Base-by-base conservation (phyloP, 2,329 filamentous ascomycete genomes). In the Pseudocercospora fuligena region DNA sequence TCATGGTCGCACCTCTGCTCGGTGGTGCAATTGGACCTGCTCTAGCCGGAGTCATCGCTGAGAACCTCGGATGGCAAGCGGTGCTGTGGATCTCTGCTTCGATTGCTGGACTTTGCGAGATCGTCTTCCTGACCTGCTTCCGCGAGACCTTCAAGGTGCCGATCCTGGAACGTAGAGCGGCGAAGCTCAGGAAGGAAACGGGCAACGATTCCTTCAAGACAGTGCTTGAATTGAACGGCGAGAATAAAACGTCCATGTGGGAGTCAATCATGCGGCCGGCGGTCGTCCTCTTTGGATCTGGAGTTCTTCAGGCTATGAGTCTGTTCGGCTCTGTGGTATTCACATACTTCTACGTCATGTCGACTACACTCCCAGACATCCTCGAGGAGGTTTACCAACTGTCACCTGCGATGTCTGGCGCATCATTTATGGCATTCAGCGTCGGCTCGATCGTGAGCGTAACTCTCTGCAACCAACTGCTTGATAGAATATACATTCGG, bases 101-200 rank as follows among this genome's bases (percentile, higher is more conserved):
- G 0, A 72, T 89, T 29, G 84, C 86, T 0, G 74, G 79, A 5
- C 68, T 79, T 1, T 86, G 83, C 68, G 86, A 87, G 74, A 33
- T 86, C 0, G 36, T 72, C 7, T 86, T 88, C 67, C 73, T 89
- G 7, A 77, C 78, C 0, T 83, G 78, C 71, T 87, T 86, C 72
- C 78, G 82, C 5, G 88, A 90, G 78, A 90, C 88, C 12, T 90
- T 90, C 76, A 85, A 84, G 72, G 81, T 87, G 47, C 78, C 82
- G 1, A 87, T 90, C 54, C 76, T 89, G 49, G 76, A 81, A 51
- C 79, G 79, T 2, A 78, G 82, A 60, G 84, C 78, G 5, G 71
- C 73, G 69, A 65, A 65, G 60, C 31, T 75, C 63, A 21, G 69
- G 19, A 65, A 66, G 68, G 61, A 75, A 66, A 60, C 74, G 58